Base-by-base conservation (phyloP, 2,329 filamentous ascomycete species). In the Chaetomium globosum region DNA sequence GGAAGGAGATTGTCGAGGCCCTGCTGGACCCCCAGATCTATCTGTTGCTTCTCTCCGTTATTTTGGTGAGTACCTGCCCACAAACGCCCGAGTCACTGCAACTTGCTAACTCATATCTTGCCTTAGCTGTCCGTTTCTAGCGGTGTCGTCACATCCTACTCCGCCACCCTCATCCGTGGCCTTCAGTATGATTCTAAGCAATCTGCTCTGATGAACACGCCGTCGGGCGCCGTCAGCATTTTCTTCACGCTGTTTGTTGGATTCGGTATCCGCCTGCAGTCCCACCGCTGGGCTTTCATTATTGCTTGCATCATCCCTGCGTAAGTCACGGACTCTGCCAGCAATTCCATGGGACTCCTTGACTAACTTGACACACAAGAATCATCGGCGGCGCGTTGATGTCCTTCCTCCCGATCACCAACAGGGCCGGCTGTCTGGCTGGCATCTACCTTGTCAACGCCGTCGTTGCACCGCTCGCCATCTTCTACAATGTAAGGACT, bases 91-190 rank as follows among this genome's bases (percentile, higher is more conserved):
- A 33, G 10, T 19, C 21, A 4, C 16, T 57, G 13, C 46, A 36
- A 21, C 9, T 28, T 30, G 56, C 67, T 72, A 72, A 75, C 73
- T 13, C 5, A 10, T 8, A 21, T 19, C 46, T 60, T 4, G 16
- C 39, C 59, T 6, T 54, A 80, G 74, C 73, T 82, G 33, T 83
- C 81, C 6, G 79, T 83, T n/a, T 83, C 82, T 0, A 80, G 78
- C 63, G 83, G 83, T 54, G 82, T 85, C 43, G 77, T 85, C 56
- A 83, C 81, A 0, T 83, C 80, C 1, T 86, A 85, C 72, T 85
- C 83, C 2, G 75, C 83, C 2, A 85, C 82, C 4, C 74, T 86
- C 12, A 84, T 85, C 65, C 75, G 74, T 31, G 79, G 78, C 63
- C 75, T 85, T 43, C 79, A 80, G 13, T 85, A 81, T 67, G 72